These are phyloP conservation scores for Eucalyptus erythrocorys DNA, from an alignment of 345 rosid species.

Conservation along the genomic window DNA sequence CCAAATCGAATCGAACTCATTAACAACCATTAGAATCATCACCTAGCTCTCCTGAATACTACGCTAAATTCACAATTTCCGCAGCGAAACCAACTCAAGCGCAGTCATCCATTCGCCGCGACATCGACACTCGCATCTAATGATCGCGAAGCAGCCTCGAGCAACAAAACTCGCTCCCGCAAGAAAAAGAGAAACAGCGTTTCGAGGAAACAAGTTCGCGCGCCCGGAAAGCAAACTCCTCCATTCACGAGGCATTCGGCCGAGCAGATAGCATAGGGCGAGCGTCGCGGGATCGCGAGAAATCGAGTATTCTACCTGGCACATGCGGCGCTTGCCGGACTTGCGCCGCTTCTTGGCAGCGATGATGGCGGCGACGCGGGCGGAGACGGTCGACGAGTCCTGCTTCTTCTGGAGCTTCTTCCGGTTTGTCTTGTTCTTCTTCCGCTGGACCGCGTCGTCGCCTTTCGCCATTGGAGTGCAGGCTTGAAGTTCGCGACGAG, in stretches of 20 bases:
- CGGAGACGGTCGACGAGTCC: conserved; percentile 42
- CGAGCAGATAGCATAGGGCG: background rate
- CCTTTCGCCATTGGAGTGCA: conserved; percentile 53
- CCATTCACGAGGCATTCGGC: background rate
- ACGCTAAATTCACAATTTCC: background rate
- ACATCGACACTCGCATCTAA: background rate
- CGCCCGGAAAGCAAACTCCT: background rate
- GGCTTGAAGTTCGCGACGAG: background rate
- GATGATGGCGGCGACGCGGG: conserved; percentile 73
- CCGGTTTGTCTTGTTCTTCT: conserved; percentile 51
- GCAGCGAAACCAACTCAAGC: background rate
- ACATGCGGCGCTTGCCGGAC: conserved; percentile 62
- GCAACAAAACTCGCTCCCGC: background rate
- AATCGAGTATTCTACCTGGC: conserved; percentile 42
- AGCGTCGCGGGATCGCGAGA: background rate
- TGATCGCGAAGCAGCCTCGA: background rate
- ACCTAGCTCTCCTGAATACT: background rate
- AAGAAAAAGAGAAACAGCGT: background rate
- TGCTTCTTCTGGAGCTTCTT: conserved; percentile 33
- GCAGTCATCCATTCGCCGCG: background rate
- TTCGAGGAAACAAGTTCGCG: background rate
- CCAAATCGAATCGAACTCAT: background rate
- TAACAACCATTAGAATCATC: background rate
- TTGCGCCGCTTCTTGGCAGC: conserved; percentile 86
- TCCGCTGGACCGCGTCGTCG: conserved; percentile 44